Evolutionary conservation across 225 moss, liverwort and hornwort species (phyloP).

Genomic region (Antitrichia curtipendula): DNA sequence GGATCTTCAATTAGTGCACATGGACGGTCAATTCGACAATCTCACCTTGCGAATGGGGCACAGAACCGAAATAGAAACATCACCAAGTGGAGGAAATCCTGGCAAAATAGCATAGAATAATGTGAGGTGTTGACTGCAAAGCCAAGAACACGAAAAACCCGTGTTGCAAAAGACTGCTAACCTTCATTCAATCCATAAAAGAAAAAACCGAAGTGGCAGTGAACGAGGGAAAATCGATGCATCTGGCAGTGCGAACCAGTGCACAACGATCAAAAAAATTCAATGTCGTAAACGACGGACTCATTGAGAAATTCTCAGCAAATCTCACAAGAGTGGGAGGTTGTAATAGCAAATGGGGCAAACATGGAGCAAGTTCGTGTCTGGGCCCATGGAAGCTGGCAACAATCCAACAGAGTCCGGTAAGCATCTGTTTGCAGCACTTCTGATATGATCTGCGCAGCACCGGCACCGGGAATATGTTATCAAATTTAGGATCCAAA

Average conservation of each 20-base stretch:
- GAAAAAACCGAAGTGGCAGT: neutral
- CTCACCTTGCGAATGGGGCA: neutral
- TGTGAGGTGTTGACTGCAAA: neutral
- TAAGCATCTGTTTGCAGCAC: neutral
- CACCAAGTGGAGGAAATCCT: neutral
- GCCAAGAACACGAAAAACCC: neutral
- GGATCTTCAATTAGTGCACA: neutral
- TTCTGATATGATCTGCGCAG: neutral
- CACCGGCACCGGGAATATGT: neutral
- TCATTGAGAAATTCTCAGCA: neutral
- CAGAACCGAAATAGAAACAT: neutral
- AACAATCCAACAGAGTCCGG: neutral
- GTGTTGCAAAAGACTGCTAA: neutral
- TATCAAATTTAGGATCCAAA: neutral
- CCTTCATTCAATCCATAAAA: neutral
- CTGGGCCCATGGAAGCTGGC: slow-evolving; percentile 18
- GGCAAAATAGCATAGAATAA: neutral
- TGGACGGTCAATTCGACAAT: neutral
- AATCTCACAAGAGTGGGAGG: slow-evolving; percentile 1
- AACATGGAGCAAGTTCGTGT: slow-evolving; percentile 33
- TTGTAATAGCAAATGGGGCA: slow-evolving; percentile 23
- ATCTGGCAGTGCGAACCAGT: neutral
- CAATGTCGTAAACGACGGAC: neutral
- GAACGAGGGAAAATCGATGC: neutral
- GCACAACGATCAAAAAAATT: neutral